phyloP scores from a whole-genome alignment of 768 basidiomycete genomes.

The Boletus sp. region DNA sequence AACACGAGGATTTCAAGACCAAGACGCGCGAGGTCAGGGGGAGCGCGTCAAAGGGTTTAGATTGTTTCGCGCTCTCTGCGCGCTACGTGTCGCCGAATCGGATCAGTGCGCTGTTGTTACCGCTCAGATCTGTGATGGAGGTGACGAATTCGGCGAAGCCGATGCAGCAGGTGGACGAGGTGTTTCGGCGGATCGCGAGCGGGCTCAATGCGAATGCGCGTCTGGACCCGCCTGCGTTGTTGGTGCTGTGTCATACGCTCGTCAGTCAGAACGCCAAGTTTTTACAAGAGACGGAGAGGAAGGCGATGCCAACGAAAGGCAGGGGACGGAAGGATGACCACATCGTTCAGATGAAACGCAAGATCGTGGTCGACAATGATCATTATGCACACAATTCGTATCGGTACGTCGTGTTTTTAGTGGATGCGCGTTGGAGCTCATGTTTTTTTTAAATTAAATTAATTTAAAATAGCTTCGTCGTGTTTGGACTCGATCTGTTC shows the following conservation, averaged over 20 bases:
- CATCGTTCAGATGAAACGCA: slow-evolving; percentile 77
- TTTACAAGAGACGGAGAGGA: slow-evolving; percentile 55
- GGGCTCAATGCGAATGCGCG: slow-evolving; percentile 83
- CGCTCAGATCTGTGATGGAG: slow-evolving; percentile 80
- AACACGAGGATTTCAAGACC: slow-evolving; percentile 88
- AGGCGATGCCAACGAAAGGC: slow-evolving; percentile 31
- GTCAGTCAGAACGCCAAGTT: slow-evolving; percentile 90
- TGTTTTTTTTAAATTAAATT: slow-evolving; percentile 29
- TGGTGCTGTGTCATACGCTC: slow-evolving; percentile 84
- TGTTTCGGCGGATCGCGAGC: slow-evolving; percentile 73
- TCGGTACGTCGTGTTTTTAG: slow-evolving; percentile 50
- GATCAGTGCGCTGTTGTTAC: slow-evolving; percentile 72
- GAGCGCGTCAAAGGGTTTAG: slow-evolving; percentile 79
- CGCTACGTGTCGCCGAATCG: slow-evolving; percentile 72
- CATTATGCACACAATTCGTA: slow-evolving; percentile 86
- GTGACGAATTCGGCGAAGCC: slow-evolving; percentile 78
- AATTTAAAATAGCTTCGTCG: too few species aligned
- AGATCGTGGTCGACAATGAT: slow-evolving; percentile 49
- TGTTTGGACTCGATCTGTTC: slow-evolving; percentile 90
- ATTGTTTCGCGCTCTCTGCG: slow-evolving; percentile 80
- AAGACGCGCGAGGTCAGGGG: slow-evolving; percentile 89
- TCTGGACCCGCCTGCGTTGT: slow-evolving; percentile 63
- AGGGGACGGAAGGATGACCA: slow-evolving; percentile 46
- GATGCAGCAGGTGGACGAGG: slow-evolving; percentile 85
- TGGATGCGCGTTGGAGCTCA: not conserved